Conservation (phyloP, 108 stramenopile species). For the Conticribra weissflogii region DNA sequence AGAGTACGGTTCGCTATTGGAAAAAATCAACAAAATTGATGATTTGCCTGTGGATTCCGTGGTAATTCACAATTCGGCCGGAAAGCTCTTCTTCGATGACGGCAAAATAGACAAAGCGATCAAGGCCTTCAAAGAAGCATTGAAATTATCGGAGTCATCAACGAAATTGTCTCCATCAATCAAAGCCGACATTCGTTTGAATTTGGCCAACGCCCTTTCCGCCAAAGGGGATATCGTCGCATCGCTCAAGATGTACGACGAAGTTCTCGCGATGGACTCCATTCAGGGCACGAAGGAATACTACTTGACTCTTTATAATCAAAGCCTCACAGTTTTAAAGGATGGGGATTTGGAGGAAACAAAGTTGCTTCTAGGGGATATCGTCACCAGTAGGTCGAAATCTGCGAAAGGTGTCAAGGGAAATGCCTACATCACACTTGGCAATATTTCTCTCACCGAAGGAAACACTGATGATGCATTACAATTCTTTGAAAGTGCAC, state of each 20-base stretch:
- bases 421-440: constrained; percentile 20
- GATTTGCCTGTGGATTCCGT: constrained; percentile 23
- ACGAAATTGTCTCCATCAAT: not conserved
- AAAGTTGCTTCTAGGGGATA: constrained; percentile 22
- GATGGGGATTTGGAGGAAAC: constrained; percentile 34
- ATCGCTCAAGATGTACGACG: constrained; percentile 27
- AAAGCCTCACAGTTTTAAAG: constrained; percentile 26
- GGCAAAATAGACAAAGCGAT: constrained; percentile 30
- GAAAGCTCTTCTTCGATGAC: constrained; percentile 37
- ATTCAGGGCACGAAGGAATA: constrained; percentile 21
- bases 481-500: constrained; percentile 26
- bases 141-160: constrained; percentile 19
- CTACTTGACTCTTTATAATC: constrained; percentile 41
- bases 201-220: constrained; percentile 37
- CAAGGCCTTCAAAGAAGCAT: constrained; percentile 27
- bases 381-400: constrained; percentile 17
- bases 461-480: constrained; percentile 18
- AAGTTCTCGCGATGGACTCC: constrained; percentile 12
- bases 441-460: constrained; percentile 23
- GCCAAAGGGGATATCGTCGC: constrained; percentile 20
- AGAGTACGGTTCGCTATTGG: constrained; percentile 34
- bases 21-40: constrained; percentile 28
- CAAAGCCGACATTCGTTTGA: constrained; percentile 25
- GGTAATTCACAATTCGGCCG: constrained; percentile 38
- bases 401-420: constrained; percentile 34